Conservation (phyloP, 1,284 basidiomycete species). For the Puccinia triticina region DNA sequence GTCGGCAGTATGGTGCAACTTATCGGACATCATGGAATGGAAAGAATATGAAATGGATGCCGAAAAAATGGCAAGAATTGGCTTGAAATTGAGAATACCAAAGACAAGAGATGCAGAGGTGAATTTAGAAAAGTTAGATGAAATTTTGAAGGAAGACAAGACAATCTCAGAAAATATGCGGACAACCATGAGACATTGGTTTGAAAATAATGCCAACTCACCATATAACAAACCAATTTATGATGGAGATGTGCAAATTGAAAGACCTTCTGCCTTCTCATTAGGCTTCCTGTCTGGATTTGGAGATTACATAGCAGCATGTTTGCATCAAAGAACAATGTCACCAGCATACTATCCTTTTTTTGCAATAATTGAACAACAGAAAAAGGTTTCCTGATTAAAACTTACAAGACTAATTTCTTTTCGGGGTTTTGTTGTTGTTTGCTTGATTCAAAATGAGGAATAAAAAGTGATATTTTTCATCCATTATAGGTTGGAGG, state of each 20-base stretch:
- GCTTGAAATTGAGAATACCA: not conserved
- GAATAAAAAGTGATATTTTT: too few relatives aligned
- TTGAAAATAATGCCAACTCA: not conserved
- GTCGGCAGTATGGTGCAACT: not conserved
- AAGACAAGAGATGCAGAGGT: not conserved
- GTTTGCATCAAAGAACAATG: too few relatives aligned
- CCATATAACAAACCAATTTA: not conserved
- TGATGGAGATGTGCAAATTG: not conserved
- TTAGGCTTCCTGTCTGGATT: not conserved
- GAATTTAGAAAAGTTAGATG: not conserved
- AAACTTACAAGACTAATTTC: too few relatives aligned
- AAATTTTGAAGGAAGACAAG: not conserved
- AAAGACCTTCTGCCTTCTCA: not conserved
- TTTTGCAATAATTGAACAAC: too few relatives aligned
- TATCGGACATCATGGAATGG: slow-evolving; percentile 4
- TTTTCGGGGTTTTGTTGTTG: too few relatives aligned
- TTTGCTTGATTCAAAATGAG: too few relatives aligned
- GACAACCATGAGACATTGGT: not conserved
- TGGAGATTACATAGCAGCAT: not conserved
- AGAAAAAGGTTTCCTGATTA: too few relatives aligned
- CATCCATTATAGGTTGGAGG: too few relatives aligned
- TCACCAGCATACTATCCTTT: too few relatives aligned
- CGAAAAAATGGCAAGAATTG: not conserved
- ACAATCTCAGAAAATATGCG: not conserved
- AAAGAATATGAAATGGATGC: not conserved